phyloP scores from a whole-genome alignment of 768 basidiomycete species.

The Chalciporus sphaerocephalus region DNA sequence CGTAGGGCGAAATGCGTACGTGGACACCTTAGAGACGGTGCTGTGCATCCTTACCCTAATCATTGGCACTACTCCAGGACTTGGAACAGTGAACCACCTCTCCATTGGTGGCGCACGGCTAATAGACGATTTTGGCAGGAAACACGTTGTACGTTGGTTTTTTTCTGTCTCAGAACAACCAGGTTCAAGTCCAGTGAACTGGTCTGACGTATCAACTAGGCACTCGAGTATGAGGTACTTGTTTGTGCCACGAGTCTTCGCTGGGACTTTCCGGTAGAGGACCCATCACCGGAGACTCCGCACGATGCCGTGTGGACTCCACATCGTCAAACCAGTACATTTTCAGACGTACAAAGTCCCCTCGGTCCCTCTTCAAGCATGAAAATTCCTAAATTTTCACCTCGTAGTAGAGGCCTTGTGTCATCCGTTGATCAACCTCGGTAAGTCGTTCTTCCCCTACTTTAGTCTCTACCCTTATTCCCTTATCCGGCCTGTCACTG shows the following conservation, averaged over 20 bases:
- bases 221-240: slow-evolving; percentile 23
- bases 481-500: too few species aligned
- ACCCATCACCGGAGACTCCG: background rate
- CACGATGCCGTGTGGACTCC: background rate
- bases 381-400: background rate
- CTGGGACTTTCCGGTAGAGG: background rate
- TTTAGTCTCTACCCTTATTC: background rate
- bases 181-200: background rate
- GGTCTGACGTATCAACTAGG: slow-evolving; percentile 5
- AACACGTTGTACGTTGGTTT: slow-evolving; percentile 7
- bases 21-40: background rate
- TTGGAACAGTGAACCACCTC: slow-evolving; percentile 13
- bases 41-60: background rate
- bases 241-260: slow-evolving; percentile 16
- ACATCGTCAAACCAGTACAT: background rate
- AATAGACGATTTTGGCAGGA: slow-evolving; percentile 8
- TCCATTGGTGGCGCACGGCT: slow-evolving; percentile 15
- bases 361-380: background rate
- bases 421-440: background rate
- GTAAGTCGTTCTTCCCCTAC: slow-evolving; percentile 10
- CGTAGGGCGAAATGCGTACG: slow-evolving; percentile 21
- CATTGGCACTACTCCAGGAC: slow-evolving; percentile 7
- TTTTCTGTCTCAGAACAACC: background rate
- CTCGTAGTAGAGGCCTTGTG: background rate
- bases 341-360: background rate